These are phyloP conservation scores for Saccharata proteae DNA, from an alignment of 2,329 filamentous ascomycete genomes.

Conservation along the genomic window DNA sequence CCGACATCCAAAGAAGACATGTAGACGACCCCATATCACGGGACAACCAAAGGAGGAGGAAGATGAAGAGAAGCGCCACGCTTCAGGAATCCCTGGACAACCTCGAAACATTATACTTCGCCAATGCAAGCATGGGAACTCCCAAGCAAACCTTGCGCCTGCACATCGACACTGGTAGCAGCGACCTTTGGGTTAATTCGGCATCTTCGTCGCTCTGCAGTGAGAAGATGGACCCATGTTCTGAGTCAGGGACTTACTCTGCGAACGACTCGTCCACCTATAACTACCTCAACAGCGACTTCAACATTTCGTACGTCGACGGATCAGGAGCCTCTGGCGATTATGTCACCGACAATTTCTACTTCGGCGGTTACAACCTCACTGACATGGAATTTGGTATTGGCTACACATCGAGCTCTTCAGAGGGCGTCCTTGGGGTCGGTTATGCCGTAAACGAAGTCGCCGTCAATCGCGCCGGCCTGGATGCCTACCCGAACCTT, in stretches of 20 bases:
- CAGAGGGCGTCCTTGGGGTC: conserved; percentile 69
- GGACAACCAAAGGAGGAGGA: conserved; percentile 33
- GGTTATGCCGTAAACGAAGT: conserved; percentile 74
- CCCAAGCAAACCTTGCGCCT: conserved; percentile 42
- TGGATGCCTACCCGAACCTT: conserved; percentile 44
- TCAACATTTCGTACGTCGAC: conserved; percentile 84
- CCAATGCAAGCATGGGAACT: conserved; percentile 46
- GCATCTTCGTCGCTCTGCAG: conserved; percentile 48
- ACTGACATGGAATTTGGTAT: conserved; percentile 57
- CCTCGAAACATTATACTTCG: conserved; percentile 47
- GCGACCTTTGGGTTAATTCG: conserved; percentile 56
- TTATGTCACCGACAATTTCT: conserved; percentile 65
- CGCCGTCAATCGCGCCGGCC: conserved; percentile 46
- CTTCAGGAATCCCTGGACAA: conserved; percentile 41
- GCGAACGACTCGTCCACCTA: conserved; percentile 67
- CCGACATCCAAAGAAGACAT: conserved; percentile 39
- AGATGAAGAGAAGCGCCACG: conserved; percentile 20
- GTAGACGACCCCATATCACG: conserved; percentile 31
- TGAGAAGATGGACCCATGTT: conserved; percentile 39
- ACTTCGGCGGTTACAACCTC: conserved; percentile 43
- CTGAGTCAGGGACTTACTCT: conserved; percentile 52
- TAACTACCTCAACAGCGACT: conserved; percentile 57
- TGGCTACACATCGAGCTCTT: conserved; percentile 49
- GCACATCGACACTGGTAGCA: conserved; percentile 51
- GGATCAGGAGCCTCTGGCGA: conserved; percentile 65